Evolutionary conservation across 768 basidiomycete species (phyloP).

Genomic region (Mycena floridula): DNA sequence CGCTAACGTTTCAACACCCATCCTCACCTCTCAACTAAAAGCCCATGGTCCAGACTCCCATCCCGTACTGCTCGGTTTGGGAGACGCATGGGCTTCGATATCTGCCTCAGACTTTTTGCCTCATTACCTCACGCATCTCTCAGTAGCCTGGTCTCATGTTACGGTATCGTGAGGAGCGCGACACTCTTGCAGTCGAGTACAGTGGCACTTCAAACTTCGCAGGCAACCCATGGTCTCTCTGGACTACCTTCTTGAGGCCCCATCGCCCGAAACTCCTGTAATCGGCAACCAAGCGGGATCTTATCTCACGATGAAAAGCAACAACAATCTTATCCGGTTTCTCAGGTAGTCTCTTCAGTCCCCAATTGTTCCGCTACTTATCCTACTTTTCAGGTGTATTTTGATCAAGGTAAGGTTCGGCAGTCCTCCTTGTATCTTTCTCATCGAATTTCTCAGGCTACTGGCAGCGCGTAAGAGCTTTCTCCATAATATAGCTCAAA

Average conservation of each 20-base stretch:
- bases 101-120: too few relatives aligned
- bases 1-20: too few relatives aligned
- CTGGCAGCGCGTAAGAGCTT: slow-evolving; percentile 42
- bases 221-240: slow-evolving; percentile 30
- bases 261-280: slow-evolving; percentile 39
- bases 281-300: slow-evolving; percentile 42
- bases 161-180: too few relatives aligned
- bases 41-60: too few relatives aligned
- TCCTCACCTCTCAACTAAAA: too few relatives aligned
- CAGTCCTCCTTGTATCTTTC: background rate
- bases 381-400: slow-evolving; percentile 43
- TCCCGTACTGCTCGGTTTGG: too few relatives aligned
- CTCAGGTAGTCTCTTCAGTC: slow-evolving; percentile 31
- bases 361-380: slow-evolving; percentile 36
- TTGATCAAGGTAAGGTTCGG: slow-evolving; percentile 36
- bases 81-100: too few relatives aligned
- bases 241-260: slow-evolving; percentile 38
- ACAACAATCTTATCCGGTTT: slow-evolving; percentile 35
- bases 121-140: too few relatives aligned
- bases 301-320: slow-evolving; percentile 52
- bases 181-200: slow-evolving; percentile 11
- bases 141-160: too few relatives aligned
- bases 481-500: background rate
- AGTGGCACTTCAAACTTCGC: slow-evolving; percentile 32
- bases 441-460: slow-evolving; percentile 34